Conservation (phyloP, 2,329 filamentous ascomycete genomes). For the Rutstroemia sp. region DNA sequence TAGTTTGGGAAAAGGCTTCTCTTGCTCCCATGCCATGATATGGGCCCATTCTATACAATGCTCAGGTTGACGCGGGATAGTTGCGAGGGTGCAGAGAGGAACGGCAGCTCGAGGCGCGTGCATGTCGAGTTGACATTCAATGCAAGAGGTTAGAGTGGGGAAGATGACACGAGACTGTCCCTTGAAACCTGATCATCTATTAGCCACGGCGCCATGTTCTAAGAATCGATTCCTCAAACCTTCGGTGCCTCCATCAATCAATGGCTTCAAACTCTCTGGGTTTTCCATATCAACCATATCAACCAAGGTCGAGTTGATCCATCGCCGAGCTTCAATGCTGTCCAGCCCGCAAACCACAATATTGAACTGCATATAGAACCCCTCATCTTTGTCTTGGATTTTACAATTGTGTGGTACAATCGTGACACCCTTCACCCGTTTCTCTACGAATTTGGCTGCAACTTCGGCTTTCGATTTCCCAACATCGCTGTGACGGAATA, state of each 20-base stretch:
- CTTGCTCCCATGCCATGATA: slow-evolving; percentile 91
- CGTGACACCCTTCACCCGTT: slow-evolving; percentile 78
- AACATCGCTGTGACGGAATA: slow-evolving; percentile 87
- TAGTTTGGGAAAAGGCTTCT: slow-evolving; percentile 73
- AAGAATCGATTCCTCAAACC: slow-evolving; percentile 36
- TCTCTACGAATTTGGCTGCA: slow-evolving; percentile 85
- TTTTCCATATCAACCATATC: slow-evolving; percentile 81
- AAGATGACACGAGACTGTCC: slow-evolving; percentile 90
- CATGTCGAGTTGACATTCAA: slow-evolving; percentile 98
- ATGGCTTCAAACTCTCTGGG: slow-evolving; percentile 79
- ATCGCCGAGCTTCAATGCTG: slow-evolving; percentile 93
- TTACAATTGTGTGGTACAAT: slow-evolving; percentile 92
- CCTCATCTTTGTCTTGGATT: slow-evolving; percentile 94
- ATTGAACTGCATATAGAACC: slow-evolving; percentile 96
- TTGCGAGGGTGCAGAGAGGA: slow-evolving; percentile 90
- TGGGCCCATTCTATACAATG: slow-evolving; percentile 99
- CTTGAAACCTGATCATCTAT: slow-evolving; percentile 62
- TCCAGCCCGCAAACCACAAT: slow-evolving; percentile 90
- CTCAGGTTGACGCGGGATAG: slow-evolving; percentile 92
- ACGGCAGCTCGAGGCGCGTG: slow-evolving; percentile 96
- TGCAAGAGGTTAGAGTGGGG: slow-evolving; percentile 88
- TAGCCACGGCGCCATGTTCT: background rate
- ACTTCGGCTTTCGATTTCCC: slow-evolving; percentile 92
- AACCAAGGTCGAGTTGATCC: slow-evolving; percentile 94
- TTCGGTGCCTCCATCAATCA: slow-evolving; percentile 96